Conservation (phyloP, 108 stramenopile species). For the Seminavis robusta region DNA sequence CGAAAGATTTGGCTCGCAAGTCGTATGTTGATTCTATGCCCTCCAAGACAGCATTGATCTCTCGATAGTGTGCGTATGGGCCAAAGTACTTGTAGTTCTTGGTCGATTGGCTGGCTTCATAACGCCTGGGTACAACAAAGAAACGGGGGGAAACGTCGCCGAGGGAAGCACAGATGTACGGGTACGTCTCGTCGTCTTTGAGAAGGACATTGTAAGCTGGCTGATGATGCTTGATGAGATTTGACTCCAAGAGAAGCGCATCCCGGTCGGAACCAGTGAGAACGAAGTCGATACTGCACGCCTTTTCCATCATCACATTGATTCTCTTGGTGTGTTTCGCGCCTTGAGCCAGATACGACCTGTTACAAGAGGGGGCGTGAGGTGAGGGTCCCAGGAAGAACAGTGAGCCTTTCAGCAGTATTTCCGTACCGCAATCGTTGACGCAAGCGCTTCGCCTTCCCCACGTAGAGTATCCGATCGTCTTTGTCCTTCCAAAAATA, state of each 20-base stretch:
- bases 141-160: conserved; percentile 50
- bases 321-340: conserved; percentile 50
- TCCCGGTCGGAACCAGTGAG: conserved; percentile 62
- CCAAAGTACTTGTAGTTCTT: conserved; percentile 56
- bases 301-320: conserved; percentile 47
- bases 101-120: neutral
- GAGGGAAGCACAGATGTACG: conserved; percentile 67
- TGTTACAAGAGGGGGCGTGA: conserved; percentile 48
- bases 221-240: conserved; percentile 67
- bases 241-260: conserved; percentile 63
- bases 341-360: conserved; percentile 46
- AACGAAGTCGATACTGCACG: conserved; percentile 43
- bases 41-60: conserved; percentile 39
- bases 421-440: too few species aligned
- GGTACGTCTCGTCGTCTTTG: conserved; percentile 67
- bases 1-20: conserved; percentile 34
- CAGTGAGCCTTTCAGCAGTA: too few species aligned
- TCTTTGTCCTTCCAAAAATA: conserved; percentile 64
- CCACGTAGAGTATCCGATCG: conserved; percentile 58
- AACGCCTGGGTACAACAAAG: conserved; percentile 30
- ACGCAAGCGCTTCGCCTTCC: conserved; percentile 61
- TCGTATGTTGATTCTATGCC: conserved; percentile 43
- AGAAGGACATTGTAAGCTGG: conserved; percentile 65
- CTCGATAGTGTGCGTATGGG: conserved; percentile 53
- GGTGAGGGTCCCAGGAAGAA: too few species aligned